A percentile compares a stretch with the other conserved stretches of the same genome.
phyloP scores from a whole-genome alignment of 2,329 filamentous ascomycete species.

The Colletotrichum navitas region DNA sequence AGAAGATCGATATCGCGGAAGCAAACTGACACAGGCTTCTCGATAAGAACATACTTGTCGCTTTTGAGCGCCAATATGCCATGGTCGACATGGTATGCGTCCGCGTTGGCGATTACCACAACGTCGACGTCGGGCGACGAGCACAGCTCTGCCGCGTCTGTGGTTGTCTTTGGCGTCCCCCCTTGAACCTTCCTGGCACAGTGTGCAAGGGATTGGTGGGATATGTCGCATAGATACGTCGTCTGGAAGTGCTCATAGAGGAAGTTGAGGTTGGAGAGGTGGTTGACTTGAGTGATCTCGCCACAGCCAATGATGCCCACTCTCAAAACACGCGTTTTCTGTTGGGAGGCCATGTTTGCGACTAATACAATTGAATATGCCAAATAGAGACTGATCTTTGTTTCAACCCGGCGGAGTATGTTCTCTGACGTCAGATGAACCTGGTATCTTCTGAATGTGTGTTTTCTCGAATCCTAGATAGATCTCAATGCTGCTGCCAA shows the following conservation, averaged over 20 bases:
- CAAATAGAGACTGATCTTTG: neutral
- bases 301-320: slow-evolving; percentile 62
- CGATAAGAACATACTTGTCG: slow-evolving; percentile 69
- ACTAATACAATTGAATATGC: neutral
- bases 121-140: slow-evolving; percentile 60
- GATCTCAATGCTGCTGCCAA: neutral
- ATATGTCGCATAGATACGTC: slow-evolving; percentile 66
- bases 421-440: neutral
- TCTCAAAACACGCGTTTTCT: slow-evolving; percentile 40
- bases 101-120: slow-evolving; percentile 65
- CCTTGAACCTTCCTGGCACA: slow-evolving; percentile 46
- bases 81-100: slow-evolving; percentile 68
- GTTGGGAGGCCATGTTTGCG: slow-evolving; percentile 3
- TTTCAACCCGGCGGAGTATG: neutral
- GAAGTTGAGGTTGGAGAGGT: slow-evolving; percentile 63
- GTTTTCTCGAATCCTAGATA: neutral
- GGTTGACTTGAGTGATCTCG: slow-evolving; percentile 64
- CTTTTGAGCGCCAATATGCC: slow-evolving; percentile 64
- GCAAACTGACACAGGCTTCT: slow-evolving; percentile 69
- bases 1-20: slow-evolving; percentile 61
- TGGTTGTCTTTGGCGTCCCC: slow-evolving; percentile 49
- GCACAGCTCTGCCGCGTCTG: slow-evolving; percentile 57
- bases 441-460: neutral
- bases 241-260: slow-evolving; percentile 59
- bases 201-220: slow-evolving; percentile 48